Evolutionary conservation across 257 asterid species (phyloP).

Genomic region (Solanum tarijense): DNA sequence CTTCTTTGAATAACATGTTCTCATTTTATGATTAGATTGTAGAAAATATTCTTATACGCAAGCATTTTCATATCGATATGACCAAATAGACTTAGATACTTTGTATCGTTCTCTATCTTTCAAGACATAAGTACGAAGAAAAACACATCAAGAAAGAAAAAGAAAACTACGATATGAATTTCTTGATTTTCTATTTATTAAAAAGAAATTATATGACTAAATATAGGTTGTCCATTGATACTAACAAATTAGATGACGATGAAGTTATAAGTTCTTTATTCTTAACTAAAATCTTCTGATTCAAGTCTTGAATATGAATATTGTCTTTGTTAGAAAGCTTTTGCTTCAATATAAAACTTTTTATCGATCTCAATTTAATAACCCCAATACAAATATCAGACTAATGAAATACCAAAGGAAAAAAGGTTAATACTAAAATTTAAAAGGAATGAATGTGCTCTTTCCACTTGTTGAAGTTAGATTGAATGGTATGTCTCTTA

Average conservation of each 20-base stretch:
- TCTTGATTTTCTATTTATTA: background rate
- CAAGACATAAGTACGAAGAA: background rate
- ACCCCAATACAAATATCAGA: background rate
- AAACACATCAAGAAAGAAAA: background rate
- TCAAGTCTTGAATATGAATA: background rate
- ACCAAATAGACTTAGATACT: background rate
- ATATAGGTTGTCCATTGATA: background rate
- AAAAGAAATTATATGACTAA: background rate
- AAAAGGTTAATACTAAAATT: background rate
- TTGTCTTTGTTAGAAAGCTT: fast-evolving
- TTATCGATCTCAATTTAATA: background rate
- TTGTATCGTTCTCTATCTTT: background rate
- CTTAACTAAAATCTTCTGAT: background rate
- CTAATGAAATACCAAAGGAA: background rate
- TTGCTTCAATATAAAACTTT: background rate
- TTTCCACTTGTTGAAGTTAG: background rate
- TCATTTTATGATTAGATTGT: background rate
- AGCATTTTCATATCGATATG: background rate
- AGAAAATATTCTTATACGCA: background rate
- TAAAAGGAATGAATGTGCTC: background rate
- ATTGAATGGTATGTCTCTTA: background rate
- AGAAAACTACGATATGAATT: background rate
- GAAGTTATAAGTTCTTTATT: too few species aligned
- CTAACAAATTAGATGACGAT: background rate
- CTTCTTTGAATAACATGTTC: background rate